Evolutionary conservation across 2,329 filamentous ascomycete species (phyloP).

Genomic region (Didymella segeticola): DNA sequence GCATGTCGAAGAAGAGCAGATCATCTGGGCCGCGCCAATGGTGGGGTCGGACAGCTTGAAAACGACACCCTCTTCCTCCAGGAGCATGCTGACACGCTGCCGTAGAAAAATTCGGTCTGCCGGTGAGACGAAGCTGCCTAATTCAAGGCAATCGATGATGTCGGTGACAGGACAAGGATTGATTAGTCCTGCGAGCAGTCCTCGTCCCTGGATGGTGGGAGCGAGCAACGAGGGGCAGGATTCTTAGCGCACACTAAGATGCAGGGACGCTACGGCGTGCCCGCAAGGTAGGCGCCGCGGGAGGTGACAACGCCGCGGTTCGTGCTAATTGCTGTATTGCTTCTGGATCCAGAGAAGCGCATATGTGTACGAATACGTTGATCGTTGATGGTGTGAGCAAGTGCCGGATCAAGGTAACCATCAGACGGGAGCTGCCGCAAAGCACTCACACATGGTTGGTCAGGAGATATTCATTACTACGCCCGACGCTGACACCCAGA

Average conservation of each 20-base stretch:
- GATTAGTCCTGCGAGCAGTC: background rate
- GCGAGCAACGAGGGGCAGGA: constrained; percentile 4
- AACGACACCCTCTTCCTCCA: background rate
- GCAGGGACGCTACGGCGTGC: constrained; percentile 15
- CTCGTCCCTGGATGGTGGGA: constrained; percentile 3
- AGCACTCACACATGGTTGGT: background rate
- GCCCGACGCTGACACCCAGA: constrained; percentile 6
- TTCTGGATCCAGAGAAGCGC: background rate
- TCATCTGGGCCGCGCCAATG: constrained; percentile 10
- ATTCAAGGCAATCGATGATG: constrained; percentile 3
- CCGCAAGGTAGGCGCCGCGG: constrained; percentile 7
- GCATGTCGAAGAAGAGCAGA: constrained; percentile 6
- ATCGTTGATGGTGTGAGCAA: background rate
- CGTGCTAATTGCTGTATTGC: background rate
- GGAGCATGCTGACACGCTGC: background rate
- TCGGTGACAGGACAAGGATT: constrained; percentile 1
- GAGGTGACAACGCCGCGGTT: constrained; percentile 3
- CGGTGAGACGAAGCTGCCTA: constrained; percentile 1
- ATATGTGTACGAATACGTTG: background rate
- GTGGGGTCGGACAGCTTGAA: constrained; percentile 11
- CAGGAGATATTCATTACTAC: constrained; percentile 1
- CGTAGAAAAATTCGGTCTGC: background rate
- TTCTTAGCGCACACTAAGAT: constrained; percentile 9
- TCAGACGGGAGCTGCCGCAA: constrained; percentile 5
- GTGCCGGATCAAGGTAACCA: background rate